Base-by-base conservation (phyloP, 1,284 basidiomycete genomes). In the Microbotryum lychnidis-dioicae region DNA sequence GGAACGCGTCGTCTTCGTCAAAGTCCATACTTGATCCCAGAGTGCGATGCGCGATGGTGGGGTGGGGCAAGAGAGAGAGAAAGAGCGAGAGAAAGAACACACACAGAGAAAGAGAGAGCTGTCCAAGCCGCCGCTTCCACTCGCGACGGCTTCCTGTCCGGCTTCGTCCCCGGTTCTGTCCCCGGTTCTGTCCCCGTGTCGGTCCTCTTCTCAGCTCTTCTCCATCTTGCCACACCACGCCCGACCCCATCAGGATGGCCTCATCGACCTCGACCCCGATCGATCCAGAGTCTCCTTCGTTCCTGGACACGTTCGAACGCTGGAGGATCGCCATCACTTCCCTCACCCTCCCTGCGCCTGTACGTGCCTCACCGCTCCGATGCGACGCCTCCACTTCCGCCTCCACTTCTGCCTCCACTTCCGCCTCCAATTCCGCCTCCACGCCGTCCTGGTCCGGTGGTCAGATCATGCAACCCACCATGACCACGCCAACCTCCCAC, bases 1-100 rank as follows among this genome's bases (percentile, higher is more conserved):
- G 54, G 61, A 67, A 67, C 1, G 63, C 66, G 52, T 67, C 66
- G 56, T 67, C 66, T 27, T 67, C 66, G 52, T 67, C 66, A 2
- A 59, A 25, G 16, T 61, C 60, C 59, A 64, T 63, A 6, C 20
- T 31, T 25, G 25, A n/a, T 20, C 33, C 12, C 25, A 3, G 31
- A 31, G 31, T 31, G 27, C 27, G 27, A 27, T 27, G 27, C 27
- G 27, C 27, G 27, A 6, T 5, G 5, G 27, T 27, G 6, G 27
- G 6, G 27, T 27, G 27, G 27, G 27, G 27, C 27, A 27, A 5
- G 27, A 27, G 37, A 42, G 37, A 16, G 14, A 16, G 16, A 42
- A 14, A 16, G 37, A 42, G 37, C 16, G 6, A 42, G 37, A 18
- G 27, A n/a, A n/a, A n/a, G n/a, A n/a, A n/a, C n/a, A n/a, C n/a